These are phyloP conservation scores for Apophysomyces sp. DNA, from an alignment of 371 early-diverging fungal species.

Conservation along the genomic window DNA sequence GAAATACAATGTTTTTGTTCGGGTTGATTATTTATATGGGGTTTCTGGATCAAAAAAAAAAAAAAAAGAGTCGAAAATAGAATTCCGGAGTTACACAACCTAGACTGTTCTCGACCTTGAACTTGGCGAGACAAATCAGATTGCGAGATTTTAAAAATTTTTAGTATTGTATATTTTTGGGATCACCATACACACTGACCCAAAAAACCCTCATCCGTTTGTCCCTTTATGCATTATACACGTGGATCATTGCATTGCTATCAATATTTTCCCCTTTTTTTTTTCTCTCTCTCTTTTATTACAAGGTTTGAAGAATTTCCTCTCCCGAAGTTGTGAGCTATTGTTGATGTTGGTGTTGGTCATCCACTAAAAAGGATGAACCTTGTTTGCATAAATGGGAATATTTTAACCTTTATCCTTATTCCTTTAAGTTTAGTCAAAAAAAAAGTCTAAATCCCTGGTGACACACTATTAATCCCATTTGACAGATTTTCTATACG, in stretches of 20 bases:
- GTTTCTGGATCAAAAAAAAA: background rate
- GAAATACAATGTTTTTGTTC: background rate
- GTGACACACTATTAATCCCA: background rate
- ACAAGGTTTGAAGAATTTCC: background rate
- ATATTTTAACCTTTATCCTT: background rate
- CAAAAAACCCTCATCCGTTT: too few relatives aligned
- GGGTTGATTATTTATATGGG: background rate
- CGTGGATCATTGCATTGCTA: background rate
- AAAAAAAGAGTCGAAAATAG: background rate
- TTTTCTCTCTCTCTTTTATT: background rate
- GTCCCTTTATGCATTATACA: background rate
- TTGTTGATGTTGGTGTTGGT: too few relatives aligned
- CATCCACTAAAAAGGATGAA: too few relatives aligned
- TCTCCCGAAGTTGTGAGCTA: background rate
- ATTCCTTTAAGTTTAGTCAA: background rate
- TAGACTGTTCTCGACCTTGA: constrained; percentile 1
- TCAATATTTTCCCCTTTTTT: background rate
- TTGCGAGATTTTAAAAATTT: background rate
- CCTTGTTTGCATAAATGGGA: background rate
- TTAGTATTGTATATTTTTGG: too few relatives aligned
- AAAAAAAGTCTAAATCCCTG: background rate
- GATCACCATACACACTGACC: background rate
- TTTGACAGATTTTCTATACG: background rate
- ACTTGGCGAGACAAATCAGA: background rate
- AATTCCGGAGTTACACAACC: background rate